Percentiles rank a stretch among this genome's conserved stretches.
Conservation (phyloP, 805 yeast species). For the Teunomyces lycoperdinae region DNA sequence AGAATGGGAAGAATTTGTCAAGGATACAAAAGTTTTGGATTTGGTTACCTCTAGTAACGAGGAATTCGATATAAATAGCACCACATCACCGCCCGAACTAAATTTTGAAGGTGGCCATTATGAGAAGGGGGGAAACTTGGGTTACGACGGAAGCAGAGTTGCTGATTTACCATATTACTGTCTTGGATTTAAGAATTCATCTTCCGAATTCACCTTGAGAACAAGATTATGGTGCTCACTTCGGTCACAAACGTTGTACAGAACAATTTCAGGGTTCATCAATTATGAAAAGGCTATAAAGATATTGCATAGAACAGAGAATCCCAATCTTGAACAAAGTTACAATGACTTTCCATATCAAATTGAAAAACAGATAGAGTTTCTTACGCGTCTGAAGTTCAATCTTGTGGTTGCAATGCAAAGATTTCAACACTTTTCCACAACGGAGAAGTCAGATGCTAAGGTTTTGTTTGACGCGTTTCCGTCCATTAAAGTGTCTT, state of each 20-base stretch:
- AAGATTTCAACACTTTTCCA: conserved; percentile 62
- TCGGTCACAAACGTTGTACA: conserved; percentile 76
- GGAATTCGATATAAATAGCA: background rate
- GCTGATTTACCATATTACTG: conserved; percentile 69
- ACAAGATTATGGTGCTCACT: conserved; percentile 88
- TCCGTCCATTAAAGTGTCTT: conserved; percentile 61
- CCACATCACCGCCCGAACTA: background rate
- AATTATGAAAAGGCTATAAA: conserved; percentile 75
- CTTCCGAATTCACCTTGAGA: conserved; percentile 60
- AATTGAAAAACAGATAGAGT: conserved; percentile 20
- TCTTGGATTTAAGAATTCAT: conserved; percentile 68
- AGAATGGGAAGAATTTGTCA: conserved; percentile 82
- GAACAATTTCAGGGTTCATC: conserved; percentile 82
- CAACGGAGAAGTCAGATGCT: conserved; percentile 65
- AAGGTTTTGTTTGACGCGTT: conserved; percentile 66
- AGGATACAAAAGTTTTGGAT: conserved; percentile 57
- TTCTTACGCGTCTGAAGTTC: conserved; percentile 74
- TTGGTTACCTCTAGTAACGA: conserved; percentile 6
- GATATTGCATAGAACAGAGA: conserved; percentile 65
- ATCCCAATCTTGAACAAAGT: conserved; percentile 26
- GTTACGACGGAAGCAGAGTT: conserved; percentile 32
- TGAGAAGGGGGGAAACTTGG: conserved; percentile 3
- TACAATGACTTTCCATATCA: background rate
- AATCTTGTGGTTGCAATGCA: conserved; percentile 86
- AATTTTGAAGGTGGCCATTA: background rate